Evolutionary conservation across 352 stramenopile genomes (phyloP).

Genomic region (Pythium periplocum): DNA sequence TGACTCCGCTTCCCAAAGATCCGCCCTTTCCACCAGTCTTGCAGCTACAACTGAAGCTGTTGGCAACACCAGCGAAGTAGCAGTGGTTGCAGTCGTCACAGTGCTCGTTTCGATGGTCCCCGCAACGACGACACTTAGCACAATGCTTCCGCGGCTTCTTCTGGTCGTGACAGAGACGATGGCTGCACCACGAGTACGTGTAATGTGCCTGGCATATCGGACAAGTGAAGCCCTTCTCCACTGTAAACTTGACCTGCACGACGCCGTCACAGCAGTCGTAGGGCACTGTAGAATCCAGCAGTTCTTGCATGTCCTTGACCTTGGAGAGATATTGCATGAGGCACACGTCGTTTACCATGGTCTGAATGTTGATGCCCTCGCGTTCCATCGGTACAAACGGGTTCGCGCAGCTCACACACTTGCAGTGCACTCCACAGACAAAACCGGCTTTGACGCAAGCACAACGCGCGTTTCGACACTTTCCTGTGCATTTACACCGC

Average conservation of each 20-base stretch:
- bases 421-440: constrained; percentile 76
- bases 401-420: constrained; percentile 74
- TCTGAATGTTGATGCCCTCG: constrained; percentile 61
- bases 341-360: constrained; percentile 66
- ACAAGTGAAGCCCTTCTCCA: constrained; percentile 58
- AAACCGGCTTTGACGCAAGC: constrained; percentile 75
- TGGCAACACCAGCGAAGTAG: constrained; percentile 81
- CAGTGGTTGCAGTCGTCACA: constrained; percentile 80
- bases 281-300: constrained; percentile 60
- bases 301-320: constrained; percentile 79
- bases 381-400: constrained; percentile 70
- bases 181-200: constrained; percentile 82
- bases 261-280: constrained; percentile 57
- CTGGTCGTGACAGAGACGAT: constrained; percentile 62
- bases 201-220: constrained; percentile 49
- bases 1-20: constrained; percentile 23
- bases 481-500: constrained; percentile 79
- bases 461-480: constrained; percentile 77
- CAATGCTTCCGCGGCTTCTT: constrained; percentile 81
- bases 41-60: constrained; percentile 80
- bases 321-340: constrained; percentile 82
- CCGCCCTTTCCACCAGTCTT: constrained; percentile 26
- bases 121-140: constrained; percentile 70
- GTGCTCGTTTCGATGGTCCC: constrained; percentile 76
- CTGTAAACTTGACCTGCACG: constrained; percentile 62